These are phyloP conservation scores for Thuja plicata DNA, from an alignment of 83 land plant species.

Conservation along the genomic window DNA sequence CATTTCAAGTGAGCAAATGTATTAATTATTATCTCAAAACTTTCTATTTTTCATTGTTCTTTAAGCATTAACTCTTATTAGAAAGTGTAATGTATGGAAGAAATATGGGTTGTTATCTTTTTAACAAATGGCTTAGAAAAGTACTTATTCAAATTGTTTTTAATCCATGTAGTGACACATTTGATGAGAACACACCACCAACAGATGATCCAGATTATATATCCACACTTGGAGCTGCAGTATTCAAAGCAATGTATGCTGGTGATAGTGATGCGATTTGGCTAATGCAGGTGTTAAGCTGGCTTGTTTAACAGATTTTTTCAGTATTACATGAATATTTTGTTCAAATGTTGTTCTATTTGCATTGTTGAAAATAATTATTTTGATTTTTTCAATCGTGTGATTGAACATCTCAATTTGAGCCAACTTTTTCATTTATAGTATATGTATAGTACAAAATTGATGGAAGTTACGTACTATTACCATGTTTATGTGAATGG, in stretches of 20 bases:
- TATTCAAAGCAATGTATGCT: conserved; percentile 63
- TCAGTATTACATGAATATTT: background rate
- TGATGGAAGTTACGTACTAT: background rate
- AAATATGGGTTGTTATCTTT: background rate
- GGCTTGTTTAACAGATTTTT: background rate
- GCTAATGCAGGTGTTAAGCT: conserved; percentile 72
- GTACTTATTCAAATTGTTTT: background rate
- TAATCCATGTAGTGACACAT: conserved; percentile 62
- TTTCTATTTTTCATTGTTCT: background rate
- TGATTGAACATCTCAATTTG: background rate
- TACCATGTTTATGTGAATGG: background rate
- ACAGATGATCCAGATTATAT: conserved; percentile 66
- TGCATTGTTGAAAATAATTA: background rate
- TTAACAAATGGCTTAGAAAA: background rate
- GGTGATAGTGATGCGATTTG: conserved; percentile 71
- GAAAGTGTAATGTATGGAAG: background rate
- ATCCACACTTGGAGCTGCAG: conserved; percentile 65
- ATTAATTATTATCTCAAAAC: background rate
- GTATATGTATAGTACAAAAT: background rate
- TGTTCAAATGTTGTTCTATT: background rate
- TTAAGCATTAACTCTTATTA: background rate
- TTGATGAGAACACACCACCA: conserved; percentile 85
- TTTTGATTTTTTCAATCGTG: background rate
- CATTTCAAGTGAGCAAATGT: background rate
- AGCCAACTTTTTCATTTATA: background rate